Evolutionary conservation across 805 yeast species (phyloP).

Genomic region (Ogataea chonburiensis): DNA sequence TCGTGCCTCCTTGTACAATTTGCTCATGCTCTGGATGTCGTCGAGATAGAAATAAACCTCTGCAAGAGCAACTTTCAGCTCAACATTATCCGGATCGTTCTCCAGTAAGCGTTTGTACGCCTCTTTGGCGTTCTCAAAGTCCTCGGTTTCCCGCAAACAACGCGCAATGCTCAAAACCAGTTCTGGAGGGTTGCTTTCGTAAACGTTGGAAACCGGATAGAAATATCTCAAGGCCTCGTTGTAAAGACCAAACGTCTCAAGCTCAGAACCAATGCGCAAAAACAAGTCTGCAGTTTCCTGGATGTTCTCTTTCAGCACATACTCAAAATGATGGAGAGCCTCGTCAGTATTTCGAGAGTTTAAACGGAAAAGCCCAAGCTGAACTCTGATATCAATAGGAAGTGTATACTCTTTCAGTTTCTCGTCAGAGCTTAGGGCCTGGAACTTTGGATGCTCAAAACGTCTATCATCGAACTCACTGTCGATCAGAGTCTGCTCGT

Average conservation of each 20-base stretch:
- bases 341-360: slow-evolving; percentile 63
- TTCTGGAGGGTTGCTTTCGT: slow-evolving; percentile 51
- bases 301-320: slow-evolving; percentile 51
- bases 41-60: slow-evolving; percentile 74
- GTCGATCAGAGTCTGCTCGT: slow-evolving; percentile 56
- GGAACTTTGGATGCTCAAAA: slow-evolving; percentile 43
- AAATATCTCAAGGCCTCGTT: slow-evolving; percentile 76
- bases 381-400: slow-evolving; percentile 85
- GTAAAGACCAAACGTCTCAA: slow-evolving; percentile 66
- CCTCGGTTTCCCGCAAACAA: slow-evolving; percentile 73
- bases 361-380: slow-evolving; percentile 73
- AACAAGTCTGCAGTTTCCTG: slow-evolving; percentile 70
- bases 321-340: slow-evolving; percentile 67
- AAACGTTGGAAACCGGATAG: slow-evolving; percentile 52
- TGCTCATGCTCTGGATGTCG: slow-evolving; percentile 55
- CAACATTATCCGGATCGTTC: slow-evolving; percentile 63
- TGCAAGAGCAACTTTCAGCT: slow-evolving; percentile 73
- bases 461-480: slow-evolving; percentile 81
- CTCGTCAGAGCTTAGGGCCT: slow-evolving; percentile 40
- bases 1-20: slow-evolving; percentile 53
- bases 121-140: slow-evolving; percentile 60
- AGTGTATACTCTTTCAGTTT: slow-evolving; percentile 45
- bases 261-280: slow-evolving; percentile 69
- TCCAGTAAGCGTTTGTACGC: slow-evolving; percentile 54
- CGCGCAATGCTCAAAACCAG: slow-evolving; percentile 63